Evolutionary conservation across 345 rosid genomes (phyloP), one percentile per base, ranked within the genome.

Genomic region (Dipteronia sinensis): DNA sequence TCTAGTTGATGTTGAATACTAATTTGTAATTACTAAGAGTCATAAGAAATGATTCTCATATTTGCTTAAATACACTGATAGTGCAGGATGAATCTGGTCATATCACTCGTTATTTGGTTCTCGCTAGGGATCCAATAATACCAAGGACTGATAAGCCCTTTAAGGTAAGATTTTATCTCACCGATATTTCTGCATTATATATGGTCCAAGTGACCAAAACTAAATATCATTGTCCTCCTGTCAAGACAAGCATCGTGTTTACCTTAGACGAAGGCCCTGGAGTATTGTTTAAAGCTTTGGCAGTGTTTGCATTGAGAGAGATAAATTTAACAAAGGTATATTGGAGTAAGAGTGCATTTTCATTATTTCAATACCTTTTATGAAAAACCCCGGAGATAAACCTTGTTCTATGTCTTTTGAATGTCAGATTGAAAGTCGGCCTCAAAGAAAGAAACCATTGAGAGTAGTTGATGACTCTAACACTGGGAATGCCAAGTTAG

Each of bases 61-160:
- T 72, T 72, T 78, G 46, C 72, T 68, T 38, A 23, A 74, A 20
- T 59, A 51, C 42, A 20, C 46, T 56, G 51, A 25, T 27, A 69
- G 20, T 25, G 56, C 86, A 88, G 91, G 89, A 80, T 71, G 82
- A 81, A 67, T 40, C 69, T 5, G 83, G 83, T 25, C 77, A 73
- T 46, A 20, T 88, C 42, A 86, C 91, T 81, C 89, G 89, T 25
- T 86, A 74, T 71, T 82, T 88, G 76, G 84, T 86, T 51, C 88
- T 88, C 69, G 91, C 91, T 46, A 79, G 89, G 77, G 91, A 86
- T 81, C 91, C 89, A n/a, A 88, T 88, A 67, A 77, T 88, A 47
- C 82, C 91, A 22, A 80, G 83, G 77, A 78, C 77, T 27, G 77
- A 81, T 56, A 88, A 78, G 66, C 80, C 80, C 20, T 88, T 84